These are phyloP conservation scores for Clitocybe nebularis DNA, from an alignment of 1,284 basidiomycete genomes.

Conservation along the genomic window DNA sequence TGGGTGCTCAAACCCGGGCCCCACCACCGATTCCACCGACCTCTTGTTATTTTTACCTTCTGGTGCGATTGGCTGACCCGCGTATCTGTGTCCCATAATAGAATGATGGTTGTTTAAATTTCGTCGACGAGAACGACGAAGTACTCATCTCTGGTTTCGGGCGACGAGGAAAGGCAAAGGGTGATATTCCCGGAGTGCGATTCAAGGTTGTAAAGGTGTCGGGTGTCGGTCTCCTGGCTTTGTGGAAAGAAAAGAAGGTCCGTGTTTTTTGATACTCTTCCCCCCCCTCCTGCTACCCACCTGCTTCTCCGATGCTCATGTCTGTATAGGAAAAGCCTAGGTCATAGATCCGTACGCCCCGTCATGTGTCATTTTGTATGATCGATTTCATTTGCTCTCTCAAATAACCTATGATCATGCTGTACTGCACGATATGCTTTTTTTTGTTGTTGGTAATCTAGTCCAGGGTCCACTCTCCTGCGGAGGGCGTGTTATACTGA, in stretches of 20 bases:
- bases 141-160: constrained; percentile 99
- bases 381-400: constrained; percentile 16
- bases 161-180: constrained; percentile 98
- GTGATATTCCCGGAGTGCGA: constrained; percentile 95
- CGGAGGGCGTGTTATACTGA: too few species aligned
- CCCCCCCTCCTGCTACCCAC: constrained; percentile 1
- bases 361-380: constrained; percentile 1
- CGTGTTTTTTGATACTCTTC: constrained; percentile 19
- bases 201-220: constrained; percentile 99
- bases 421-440: constrained; percentile 26
- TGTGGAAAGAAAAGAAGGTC: constrained; percentile 99
- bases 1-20: too few species aligned
- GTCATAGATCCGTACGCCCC: constrained; percentile 52
- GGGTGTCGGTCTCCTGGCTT: constrained; percentile 94
- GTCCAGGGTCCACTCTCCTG: too few species aligned
- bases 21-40: too few species aligned
- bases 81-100: constrained; percentile 21
- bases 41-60: too few species aligned
- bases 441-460: too few species aligned
- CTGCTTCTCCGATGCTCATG: constrained; percentile 10
- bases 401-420: constrained; percentile 39
- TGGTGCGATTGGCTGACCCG: too few species aligned
- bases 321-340: constrained; percentile 78
- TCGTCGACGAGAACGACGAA: constrained; percentile 99
- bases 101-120: constrained; percentile 99